phyloP scores from a whole-genome alignment of 1,139 yeast species.

The Taphrina betulina region DNA sequence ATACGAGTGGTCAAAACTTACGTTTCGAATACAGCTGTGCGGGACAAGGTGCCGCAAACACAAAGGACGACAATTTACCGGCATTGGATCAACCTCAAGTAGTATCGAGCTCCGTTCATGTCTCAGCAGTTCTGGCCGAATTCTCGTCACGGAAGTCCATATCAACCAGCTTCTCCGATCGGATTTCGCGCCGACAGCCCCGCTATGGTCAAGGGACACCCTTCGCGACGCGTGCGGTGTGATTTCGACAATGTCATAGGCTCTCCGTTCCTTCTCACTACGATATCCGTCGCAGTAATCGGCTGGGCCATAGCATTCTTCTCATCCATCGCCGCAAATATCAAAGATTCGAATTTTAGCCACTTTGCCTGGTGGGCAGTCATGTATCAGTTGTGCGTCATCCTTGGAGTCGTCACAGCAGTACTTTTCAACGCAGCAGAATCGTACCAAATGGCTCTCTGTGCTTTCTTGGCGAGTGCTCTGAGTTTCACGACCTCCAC shows the following conservation, averaged over 20 bases:
- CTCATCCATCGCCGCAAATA: constrained; percentile 67
- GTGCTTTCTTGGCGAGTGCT: constrained; percentile 27
- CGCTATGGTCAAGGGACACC: neutral
- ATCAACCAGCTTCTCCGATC: too few relatives aligned
- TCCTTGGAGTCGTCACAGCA: constrained; percentile 49
- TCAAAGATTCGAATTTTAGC: constrained; percentile 54
- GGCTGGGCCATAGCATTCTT: constrained; percentile 83
- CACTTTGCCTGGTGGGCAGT: constrained; percentile 96
- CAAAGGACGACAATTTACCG: neutral
- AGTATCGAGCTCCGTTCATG: too few relatives aligned
- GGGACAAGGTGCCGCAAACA: too few relatives aligned
- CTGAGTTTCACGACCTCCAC: constrained; percentile 50
- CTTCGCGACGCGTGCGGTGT: neutral
- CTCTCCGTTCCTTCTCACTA: constrained; percentile 25
- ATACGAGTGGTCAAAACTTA: too few relatives aligned
- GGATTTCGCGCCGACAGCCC: too few relatives aligned
- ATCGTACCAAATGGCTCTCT: constrained; percentile 8
- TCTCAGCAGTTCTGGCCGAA: too few relatives aligned
- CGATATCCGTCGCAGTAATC: constrained; percentile 37
- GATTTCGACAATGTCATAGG: constrained; percentile 15
- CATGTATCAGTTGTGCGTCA: constrained; percentile 70
- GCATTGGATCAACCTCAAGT: neutral
- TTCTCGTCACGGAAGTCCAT: too few relatives aligned
- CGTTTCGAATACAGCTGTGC: too few relatives aligned
- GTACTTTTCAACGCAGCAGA: constrained; percentile 1